Base-by-base conservation (phyloP, 306 rosid genomes). In the Parietaria judaica region DNA sequence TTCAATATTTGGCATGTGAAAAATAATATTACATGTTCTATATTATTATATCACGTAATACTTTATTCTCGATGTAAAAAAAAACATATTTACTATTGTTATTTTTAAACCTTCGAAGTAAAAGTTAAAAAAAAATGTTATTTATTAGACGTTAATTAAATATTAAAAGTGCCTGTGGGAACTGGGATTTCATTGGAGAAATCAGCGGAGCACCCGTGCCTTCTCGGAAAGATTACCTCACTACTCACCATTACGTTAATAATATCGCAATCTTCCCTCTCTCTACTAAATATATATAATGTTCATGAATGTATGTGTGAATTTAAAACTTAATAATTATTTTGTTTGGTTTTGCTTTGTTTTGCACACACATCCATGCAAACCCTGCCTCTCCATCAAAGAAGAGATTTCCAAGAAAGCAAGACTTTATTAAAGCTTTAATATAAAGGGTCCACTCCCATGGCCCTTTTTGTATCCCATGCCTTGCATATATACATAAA, bases 171-270 rank as follows among this genome's bases (percentile, higher is more conserved):
- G 31, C 59, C 61, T 31, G 70, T 65, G 80, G 67, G 72, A 75
- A 76, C 70, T 69, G 80, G 77, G 72, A 68, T 79, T 82, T 70
- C 81, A 72, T 89, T 11, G 96, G 95, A 89, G 89, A 86, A 81
- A 89, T 86, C 84, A 86, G 90, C 91, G 91, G 96, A 84, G 79
- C 83, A 60, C 87, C 95, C 95, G 97, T 89, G 97, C 87, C 91
- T 80, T 64, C 87, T 86, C 49, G 87, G 91, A 77, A 81, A 81
- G 56, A 74, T 67, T 60, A 60, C 75, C 70, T 0, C 60, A 6
- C 54, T 23, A 44, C 31, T 43, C 63, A 36, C 65, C 58, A 45
- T 56, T 3, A 56, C 67, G 56, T 52, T 14, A 49, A 49, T n/a
- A 59, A 45, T 37, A 57, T 47, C 15, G 11, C 11, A 14, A 11